phyloP scores from a whole-genome alignment of 805 yeast genomes.

The Metschnikowia arizonensis region DNA sequence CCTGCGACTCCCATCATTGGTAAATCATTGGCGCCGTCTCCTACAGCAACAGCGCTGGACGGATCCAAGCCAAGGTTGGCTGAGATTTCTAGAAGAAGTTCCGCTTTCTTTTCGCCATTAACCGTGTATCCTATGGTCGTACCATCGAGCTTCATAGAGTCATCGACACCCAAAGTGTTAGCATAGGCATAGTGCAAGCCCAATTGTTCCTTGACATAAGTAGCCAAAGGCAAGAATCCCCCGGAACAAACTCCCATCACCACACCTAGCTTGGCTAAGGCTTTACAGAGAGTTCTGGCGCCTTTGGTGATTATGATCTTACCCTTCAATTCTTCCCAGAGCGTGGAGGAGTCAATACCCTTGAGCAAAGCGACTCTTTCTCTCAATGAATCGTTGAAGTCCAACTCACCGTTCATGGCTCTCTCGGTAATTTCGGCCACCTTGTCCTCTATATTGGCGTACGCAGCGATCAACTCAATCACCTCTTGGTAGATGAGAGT shows the following conservation, averaged over 20 bases:
- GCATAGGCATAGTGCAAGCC: constrained; percentile 88
- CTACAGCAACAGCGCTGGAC: constrained; percentile 69
- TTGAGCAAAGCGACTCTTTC: constrained; percentile 74
- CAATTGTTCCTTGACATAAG: constrained; percentile 60
- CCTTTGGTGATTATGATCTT: constrained; percentile 81
- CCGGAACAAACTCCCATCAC: constrained; percentile 88
- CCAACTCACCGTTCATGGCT: constrained; percentile 97
- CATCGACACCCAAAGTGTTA: constrained; percentile 50
- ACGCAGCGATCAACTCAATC: constrained; percentile 90
- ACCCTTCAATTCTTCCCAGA: constrained; percentile 75
- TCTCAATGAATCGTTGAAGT: constrained; percentile 74
- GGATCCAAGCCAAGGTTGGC: constrained; percentile 49
- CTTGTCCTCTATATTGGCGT: constrained; percentile 83
- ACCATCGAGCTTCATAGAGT: constrained; percentile 62
- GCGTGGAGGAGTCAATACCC: constrained; percentile 67
- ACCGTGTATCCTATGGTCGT: constrained; percentile 75
- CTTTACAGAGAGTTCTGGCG: constrained; percentile 64
- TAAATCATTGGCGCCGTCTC: constrained; percentile 96
- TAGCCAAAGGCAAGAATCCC: constrained; percentile 88
- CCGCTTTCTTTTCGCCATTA: constrained; percentile 81
- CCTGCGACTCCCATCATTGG: constrained; percentile 91
- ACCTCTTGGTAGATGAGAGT: constrained; percentile 95
- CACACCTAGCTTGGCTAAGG: constrained; percentile 57
- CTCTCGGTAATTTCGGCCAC: constrained; percentile 86
- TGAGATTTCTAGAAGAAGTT: constrained; percentile 61